A percentile compares a stretch with the other conserved stretches of the same genome.
Evolutionary conservation across 2,329 filamentous ascomycete species (phyloP).

Genomic region (Atkinsonella hypoxylon): DNA sequence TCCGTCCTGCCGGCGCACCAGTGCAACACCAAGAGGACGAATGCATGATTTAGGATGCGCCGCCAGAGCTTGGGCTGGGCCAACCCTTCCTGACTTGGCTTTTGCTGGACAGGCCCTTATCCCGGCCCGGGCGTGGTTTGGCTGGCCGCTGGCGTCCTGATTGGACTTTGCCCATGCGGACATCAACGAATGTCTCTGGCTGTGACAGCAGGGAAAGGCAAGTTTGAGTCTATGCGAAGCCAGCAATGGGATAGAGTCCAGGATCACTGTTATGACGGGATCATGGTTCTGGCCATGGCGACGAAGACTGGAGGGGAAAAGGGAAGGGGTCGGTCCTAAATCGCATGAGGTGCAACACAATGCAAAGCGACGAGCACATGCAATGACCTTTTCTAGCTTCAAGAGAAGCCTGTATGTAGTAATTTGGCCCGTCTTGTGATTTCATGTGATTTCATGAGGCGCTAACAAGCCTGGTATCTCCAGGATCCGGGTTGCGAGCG

Average conservation of each 20-base stretch:
- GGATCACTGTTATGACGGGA: too few relatives aligned
- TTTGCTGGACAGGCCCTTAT: conserved; percentile 2
- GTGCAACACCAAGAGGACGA: too few relatives aligned
- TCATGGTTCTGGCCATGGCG: background rate
- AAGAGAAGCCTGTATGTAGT: too few relatives aligned
- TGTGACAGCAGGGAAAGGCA: background rate
- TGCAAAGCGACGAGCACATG: conserved; percentile 1
- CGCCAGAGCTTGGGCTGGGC: background rate
- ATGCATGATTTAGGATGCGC: background rate
- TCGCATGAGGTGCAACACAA: conserved; percentile 3
- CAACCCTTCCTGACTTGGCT: conserved; percentile 1
- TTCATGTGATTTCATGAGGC: too few relatives aligned
- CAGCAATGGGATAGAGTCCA: too few relatives aligned
- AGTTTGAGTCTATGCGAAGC: background rate
- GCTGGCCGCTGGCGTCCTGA: background rate
- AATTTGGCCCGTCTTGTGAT: too few relatives aligned
- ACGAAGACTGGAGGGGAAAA: background rate
- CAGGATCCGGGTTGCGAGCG: too few relatives aligned
- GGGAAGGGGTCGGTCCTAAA: background rate
- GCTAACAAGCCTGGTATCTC: too few relatives aligned
- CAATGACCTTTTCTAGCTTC: background rate
- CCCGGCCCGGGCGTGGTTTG: background rate
- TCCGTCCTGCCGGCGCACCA: too few relatives aligned
- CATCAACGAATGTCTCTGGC: background rate
- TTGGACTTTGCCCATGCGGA: background rate